phyloP scores from a whole-genome alignment of 2,329 filamentous ascomycete genomes.

The Fusarium kyushuense region DNA sequence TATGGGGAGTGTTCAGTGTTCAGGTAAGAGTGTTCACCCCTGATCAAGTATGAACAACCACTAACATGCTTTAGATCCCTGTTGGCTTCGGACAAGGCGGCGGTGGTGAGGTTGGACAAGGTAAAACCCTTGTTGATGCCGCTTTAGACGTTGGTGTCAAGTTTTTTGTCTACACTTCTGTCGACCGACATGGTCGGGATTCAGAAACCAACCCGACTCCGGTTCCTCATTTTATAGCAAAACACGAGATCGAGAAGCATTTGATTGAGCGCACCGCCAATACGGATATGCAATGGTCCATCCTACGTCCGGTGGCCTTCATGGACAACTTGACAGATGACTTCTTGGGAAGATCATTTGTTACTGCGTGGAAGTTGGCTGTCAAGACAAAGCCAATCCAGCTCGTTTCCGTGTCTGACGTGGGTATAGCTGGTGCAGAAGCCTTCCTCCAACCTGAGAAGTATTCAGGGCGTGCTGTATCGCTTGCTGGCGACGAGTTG shows the following conservation, averaged over 20 bases:
- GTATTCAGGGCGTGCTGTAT: conserved; percentile 12
- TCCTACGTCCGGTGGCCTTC: conserved; percentile 56
- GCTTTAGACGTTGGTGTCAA: conserved; percentile 65
- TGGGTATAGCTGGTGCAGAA: conserved; percentile 10
- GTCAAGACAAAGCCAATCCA: conserved; percentile 47
- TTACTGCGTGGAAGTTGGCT: conserved; percentile 49
- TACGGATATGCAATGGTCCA: conserved; percentile 52
- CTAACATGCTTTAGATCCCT: background rate
- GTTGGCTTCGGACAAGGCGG: conserved; percentile 4
- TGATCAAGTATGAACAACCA: no score
- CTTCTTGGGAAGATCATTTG: conserved; percentile 51
- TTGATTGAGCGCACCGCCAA: conserved; percentile 59
- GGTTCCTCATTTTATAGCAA: conserved; percentile 70
- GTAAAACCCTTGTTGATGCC: conserved; percentile 67
- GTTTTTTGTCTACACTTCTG: conserved; percentile 71
- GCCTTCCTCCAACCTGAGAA: conserved; percentile 17
- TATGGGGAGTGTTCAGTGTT: conserved; percentile 32
- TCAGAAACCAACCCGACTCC: conserved; percentile 63
- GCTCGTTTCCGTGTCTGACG: conserved; percentile 12
- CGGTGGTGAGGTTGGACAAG: conserved; percentile 55
- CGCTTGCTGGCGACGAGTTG: conserved; percentile 21
- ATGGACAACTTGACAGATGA: conserved; percentile 55
- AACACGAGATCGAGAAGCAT: conserved; percentile 71
- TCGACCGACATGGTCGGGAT: conserved; percentile 69
- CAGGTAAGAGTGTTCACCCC: background rate